Base-by-base conservation (phyloP, 73 alveolate genomes). In the Stentor coeruleus region DNA sequence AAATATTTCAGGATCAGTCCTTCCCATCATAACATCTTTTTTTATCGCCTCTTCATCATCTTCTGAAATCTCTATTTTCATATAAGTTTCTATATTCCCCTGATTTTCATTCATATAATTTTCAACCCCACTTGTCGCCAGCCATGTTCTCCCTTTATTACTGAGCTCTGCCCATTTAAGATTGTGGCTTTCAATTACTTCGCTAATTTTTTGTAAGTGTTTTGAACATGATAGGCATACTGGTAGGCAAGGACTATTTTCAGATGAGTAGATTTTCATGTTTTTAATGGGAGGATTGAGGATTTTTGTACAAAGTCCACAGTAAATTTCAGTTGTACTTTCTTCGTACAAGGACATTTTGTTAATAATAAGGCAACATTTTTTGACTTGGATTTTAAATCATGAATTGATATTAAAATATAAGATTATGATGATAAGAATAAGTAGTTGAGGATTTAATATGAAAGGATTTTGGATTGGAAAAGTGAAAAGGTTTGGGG, bases 1-100 rank as follows among this genome's bases (percentile, higher is more conserved):
- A 66, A 66, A 66, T 1, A 31, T 66, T 2, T 66, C 79, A 66
- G 79, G 79, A 33, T 66, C 79, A 20, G 79, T 66, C 79, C 79
- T 66, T 66, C 79, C 79, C 14, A 40, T 33, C 36, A 26, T 66
- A 0, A 66, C 37, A 66, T 66, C 79, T 66, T 66, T 66, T 26
- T 31, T 66, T 20, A 66, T 66, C n/a, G n/a, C 39, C 37, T 66
- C 79, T 26, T 26, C 39, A 66, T 66, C 79, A 20, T 66, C 79
- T 20, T 20, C 40, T 28, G 79, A 66, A 33, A 66, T 33, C 33
- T 66, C 79, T 15, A 66, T 26, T 66, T 20, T 20, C 37, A 31
- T 15, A 33, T 66, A 66, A 66, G 36, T 33, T 11, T 66, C 79
- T 20, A 66, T 26, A 66, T 20, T 26, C 0, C 79, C 39, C 1